Evolutionary conservation across 257 asterid species (phyloP).

Genomic region (Lithospermum erythrorhizon): DNA sequence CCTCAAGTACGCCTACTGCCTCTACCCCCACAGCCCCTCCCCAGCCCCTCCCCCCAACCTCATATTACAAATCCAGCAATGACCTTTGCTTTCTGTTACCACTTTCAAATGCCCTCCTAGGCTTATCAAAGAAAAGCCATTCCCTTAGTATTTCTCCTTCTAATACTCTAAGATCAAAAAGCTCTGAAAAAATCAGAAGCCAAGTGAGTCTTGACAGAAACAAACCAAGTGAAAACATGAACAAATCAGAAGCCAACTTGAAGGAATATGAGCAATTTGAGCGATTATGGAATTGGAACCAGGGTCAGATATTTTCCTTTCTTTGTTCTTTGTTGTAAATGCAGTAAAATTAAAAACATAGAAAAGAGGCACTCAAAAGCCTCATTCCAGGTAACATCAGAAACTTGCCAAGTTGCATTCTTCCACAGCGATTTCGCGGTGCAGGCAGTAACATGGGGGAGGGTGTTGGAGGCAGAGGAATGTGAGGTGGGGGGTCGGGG

Average conservation of each 20-base stretch:
- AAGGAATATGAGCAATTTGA: not conserved
- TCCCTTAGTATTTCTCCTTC: conserved; percentile 87
- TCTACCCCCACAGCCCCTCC: no score
- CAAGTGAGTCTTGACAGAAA: not conserved
- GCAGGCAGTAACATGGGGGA: no score
- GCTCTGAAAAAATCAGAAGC: conserved; percentile 37
- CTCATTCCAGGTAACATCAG: not conserved
- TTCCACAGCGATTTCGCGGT: conserved; percentile 98
- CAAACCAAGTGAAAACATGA: not conserved
- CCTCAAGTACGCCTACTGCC: no score
- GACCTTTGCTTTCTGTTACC: conserved; percentile 95
- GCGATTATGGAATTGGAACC: not conserved
- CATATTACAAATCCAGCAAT: conserved; percentile 90
- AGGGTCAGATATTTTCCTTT: not conserved
- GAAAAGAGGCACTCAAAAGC: not conserved
- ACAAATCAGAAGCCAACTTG: not conserved
- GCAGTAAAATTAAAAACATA: not conserved
- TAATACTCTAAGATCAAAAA: conserved; percentile 60
- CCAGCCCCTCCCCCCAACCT: no score
- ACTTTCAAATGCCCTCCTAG: conserved; percentile 95
- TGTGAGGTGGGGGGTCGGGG: no score
- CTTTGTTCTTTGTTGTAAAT: not conserved
- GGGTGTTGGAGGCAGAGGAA: no score
- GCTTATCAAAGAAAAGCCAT: conserved; percentile 97
- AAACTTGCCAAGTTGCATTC: conserved; percentile 71